A percentile compares a stretch with the other conserved stretches of the same genome.
phyloP scores from a whole-genome alignment of 2,329 filamentous ascomycete genomes.

The Botrytis deweyae region DNA sequence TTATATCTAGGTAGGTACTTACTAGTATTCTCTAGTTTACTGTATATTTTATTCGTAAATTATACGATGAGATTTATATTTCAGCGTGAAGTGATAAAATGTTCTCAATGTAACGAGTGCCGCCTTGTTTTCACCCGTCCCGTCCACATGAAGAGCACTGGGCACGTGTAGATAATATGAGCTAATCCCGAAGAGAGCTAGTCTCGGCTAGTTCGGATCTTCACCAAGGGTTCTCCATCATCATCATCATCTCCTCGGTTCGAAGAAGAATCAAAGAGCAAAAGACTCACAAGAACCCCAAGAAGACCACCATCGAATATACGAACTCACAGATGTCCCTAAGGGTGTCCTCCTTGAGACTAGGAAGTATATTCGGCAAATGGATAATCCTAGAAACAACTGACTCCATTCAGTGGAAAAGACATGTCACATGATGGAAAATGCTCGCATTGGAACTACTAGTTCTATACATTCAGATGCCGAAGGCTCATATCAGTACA shows the following conservation, averaged over 20 bases:
- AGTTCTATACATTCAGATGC: neutral
- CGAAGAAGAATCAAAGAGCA: neutral
- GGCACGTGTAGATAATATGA: neutral
- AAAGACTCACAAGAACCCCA: neutral
- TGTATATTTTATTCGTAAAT: neutral
- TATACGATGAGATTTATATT: neutral
- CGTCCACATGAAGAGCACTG: neutral
- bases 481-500: neutral
- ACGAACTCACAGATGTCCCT: neutral
- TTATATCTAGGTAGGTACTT: too few species aligned
- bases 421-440: neutral
- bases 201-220: neutral
- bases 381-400: neutral
- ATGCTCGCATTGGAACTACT: neutral
- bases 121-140: too few species aligned
- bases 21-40: neutral
- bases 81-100: neutral
- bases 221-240: conserved; percentile 3
- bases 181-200: neutral
- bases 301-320: neutral
- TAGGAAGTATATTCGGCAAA: neutral
- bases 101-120: neutral
- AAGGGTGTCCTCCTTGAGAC: neutral
- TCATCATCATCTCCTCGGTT: neutral
- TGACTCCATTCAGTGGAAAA: neutral